Conservation (phyloP, 805 yeast species). For the Maudiozyma serrabonitensis region DNA sequence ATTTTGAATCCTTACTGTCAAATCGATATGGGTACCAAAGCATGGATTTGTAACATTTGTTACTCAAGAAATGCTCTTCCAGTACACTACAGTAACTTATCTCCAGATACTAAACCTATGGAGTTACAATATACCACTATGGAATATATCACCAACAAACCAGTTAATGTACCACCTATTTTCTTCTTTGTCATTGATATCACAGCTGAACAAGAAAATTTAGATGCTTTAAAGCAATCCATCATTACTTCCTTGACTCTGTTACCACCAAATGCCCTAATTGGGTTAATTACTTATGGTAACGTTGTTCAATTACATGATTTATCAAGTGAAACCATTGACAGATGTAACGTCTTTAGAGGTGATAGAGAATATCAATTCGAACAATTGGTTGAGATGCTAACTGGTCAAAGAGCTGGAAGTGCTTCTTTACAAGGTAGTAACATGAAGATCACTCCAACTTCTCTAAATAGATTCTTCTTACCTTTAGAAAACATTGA, state of each 20-base stretch:
- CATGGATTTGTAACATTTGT: conserved; percentile 87
- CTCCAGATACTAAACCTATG: conserved; percentile 68
- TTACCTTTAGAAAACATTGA: conserved; percentile 71
- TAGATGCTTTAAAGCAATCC: conserved; percentile 74
- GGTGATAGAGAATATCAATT: conserved; percentile 75
- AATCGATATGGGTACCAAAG: conserved; percentile 61
- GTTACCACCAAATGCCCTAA: conserved; percentile 81
- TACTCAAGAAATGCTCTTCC: conserved; percentile 70
- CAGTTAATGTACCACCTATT: conserved; percentile 76
- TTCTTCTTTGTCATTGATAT: conserved; percentile 80
- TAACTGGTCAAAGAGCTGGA: conserved; percentile 45
- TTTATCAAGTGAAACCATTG: conserved; percentile 55
- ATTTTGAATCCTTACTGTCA: conserved; percentile 81
- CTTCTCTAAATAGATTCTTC: conserved; percentile 52
- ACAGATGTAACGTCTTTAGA: conserved; percentile 72
- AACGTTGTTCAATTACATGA: conserved; percentile 89
- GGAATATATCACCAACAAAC: conserved; percentile 76
- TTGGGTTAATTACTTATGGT: conserved; percentile 78
- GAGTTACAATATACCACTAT: conserved; percentile 72
- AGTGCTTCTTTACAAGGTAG: conserved; percentile 20
- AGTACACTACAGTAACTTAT: conserved; percentile 65
- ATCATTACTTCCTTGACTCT: conserved; percentile 63
- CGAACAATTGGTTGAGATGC: conserved; percentile 49
- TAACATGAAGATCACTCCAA: conserved; percentile 32
- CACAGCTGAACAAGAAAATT: conserved; percentile 82